Base-by-base conservation (phyloP, 176 grass and related monocot species). In the maize (Zea mays) region DNA sequence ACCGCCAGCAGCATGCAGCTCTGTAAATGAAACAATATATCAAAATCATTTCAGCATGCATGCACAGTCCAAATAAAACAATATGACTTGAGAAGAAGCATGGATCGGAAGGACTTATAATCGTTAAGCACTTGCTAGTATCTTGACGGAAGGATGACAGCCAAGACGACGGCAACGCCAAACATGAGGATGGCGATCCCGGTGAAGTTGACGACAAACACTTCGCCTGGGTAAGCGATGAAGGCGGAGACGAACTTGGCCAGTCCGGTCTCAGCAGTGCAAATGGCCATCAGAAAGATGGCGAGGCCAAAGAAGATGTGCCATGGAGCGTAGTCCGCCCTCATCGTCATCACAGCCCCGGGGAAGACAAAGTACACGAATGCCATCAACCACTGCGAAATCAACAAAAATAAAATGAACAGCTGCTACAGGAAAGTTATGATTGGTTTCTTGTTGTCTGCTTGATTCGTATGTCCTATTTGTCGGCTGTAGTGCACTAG, bases 331-430 rank as follows among this genome's bases (percentile, higher is more conserved):
- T 90, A 90, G 63, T 90, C 73, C 0, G 83, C 88, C 71, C 88
- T 90, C 84, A 79, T 90, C 0, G 80, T 90, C 83, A 86, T 83
- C 71, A 79, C 16, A 2, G 80, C 73, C 2, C 75, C 74, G 0
- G 83, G 87, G 69, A 90, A 90, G n/a, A 83, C 54, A 6, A 90
- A 90, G 69, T 76, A 86, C 8, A 82, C 69, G 4, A 90, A 90
- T 10, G 74, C 88, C 52, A 80, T 69, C 41, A 86, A 48, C 88
- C 88, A 86, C 88, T 86, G 20, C 58, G 58, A 15, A 55, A 75
- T 2, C 73, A 38, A 68, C 12, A 27, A 27, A 27, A n/a, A 14
- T 5, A 38, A 67, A 56, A n/a, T 55, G 52, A 51, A 16, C 4
- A 51, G 4, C 4, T 5, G 19, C 4, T 21, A 68, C 65, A 63